A percentile compares a stretch with the other conserved stretches of the same genome.
phyloP scores from a whole-genome alignment of 352 stramenopile species.

The Nothophytophthora sp. region DNA sequence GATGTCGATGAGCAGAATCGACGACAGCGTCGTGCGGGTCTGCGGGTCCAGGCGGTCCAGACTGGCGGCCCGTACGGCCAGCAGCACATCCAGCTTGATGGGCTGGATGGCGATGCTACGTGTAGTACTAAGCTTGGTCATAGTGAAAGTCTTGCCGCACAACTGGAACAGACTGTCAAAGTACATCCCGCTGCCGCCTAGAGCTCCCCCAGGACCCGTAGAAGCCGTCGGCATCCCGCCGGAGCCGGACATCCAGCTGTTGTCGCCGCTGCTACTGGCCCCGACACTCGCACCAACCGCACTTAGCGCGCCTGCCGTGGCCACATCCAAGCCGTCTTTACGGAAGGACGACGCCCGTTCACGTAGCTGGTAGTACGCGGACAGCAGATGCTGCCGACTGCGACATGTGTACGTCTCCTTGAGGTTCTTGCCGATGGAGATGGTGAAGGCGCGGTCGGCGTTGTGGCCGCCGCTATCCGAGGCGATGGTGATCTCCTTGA shows the following conservation, averaged over 20 bases:
- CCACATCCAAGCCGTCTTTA: constrained; percentile 55
- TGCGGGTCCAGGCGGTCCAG: constrained; percentile 74
- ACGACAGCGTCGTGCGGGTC: constrained; percentile 70
- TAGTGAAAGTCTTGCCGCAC: constrained; percentile 83
- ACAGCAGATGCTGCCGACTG: constrained; percentile 82
- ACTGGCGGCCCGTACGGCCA: constrained; percentile 78
- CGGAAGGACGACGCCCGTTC: constrained; percentile 77
- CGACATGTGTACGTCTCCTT: constrained; percentile 88
- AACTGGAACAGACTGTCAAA: constrained; percentile 88
- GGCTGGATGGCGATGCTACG: constrained; percentile 62
- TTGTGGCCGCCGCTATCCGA: constrained; percentile 69
- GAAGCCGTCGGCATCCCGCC: constrained; percentile 17
- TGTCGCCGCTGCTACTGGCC: constrained; percentile 21
- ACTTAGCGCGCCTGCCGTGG: constrained; percentile 42
- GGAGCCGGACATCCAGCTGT: constrained; percentile 26
- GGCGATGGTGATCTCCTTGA: constrained; percentile 86
- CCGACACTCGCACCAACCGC: constrained; percentile 38
- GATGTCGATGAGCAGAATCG: constrained; percentile 86
- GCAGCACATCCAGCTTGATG: constrained; percentile 69
- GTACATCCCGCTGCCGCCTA: constrained; percentile 75
- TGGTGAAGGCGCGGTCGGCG: constrained; percentile 73
- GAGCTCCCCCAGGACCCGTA: constrained; percentile 2
- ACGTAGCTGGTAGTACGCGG: constrained; percentile 83
- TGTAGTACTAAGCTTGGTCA: constrained; percentile 86
- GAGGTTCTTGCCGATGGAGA: constrained; percentile 86